Evolutionary conservation across 805 yeast genomes (phyloP), one percentile per base, ranked within the genome.

Genomic region (Metschnikowia chrysomelidarum): DNA sequence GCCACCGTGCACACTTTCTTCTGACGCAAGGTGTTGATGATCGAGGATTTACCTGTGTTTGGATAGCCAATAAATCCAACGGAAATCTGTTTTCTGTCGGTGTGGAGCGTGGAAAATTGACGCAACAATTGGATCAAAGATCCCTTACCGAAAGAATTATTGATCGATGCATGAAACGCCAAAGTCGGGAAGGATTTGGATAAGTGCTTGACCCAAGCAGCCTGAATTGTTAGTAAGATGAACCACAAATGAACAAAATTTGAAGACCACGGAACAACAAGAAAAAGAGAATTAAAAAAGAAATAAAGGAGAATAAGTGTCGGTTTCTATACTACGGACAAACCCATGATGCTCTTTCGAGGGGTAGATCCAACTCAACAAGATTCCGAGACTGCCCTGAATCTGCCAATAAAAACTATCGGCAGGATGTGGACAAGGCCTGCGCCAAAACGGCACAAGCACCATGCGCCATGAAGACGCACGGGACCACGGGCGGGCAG

Each of bases 61-160:
- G 98, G 98, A 59, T 93, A 91, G 11, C 98, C 98, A 56, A 91
- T 89, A 53, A 91, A 86, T 3, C 98, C 98, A 40, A 91, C 96
- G 14, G 97, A 88, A 36, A 91, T 88, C 62, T 91, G 98, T 59
- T 88, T 84, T 64, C 97, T 81, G 59, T 91, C 98, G 36, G 83
- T 73, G 59, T 91, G 98, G 46, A 91, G 69, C 22, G 87, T 75
- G 4, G 96, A 84, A 54, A 89, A 93, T 67, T 91, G 98, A 61
- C 98, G 80, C 50, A 91, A 68, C 41, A 91, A 71, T 64, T 93
- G 97, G 57, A 91, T 91, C 54, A 91, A 71, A 19, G 96, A 86
- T 51, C 98, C 98, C 60, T 91, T 91, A 68, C 98, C 98, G 58
- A 91, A 91, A 1, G 98, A 89, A 62, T 91, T 91, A 46, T 94